Conservation (phyloP, 2,329 filamentous ascomycete species). For the Sphaerulina musiva region DNA sequence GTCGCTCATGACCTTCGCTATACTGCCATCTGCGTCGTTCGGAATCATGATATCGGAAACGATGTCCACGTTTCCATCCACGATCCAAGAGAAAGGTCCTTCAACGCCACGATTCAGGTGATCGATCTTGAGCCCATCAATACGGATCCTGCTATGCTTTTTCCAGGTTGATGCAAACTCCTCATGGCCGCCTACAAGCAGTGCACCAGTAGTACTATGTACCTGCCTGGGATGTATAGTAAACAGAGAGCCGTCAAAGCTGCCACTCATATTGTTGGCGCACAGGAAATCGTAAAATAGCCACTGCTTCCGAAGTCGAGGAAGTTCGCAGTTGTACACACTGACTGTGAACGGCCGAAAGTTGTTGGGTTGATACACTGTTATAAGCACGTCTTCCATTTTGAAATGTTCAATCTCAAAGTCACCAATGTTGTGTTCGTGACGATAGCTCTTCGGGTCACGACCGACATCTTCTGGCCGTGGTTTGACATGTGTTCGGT, state of each 20-base stretch:
- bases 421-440: constrained; percentile 82
- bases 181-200: constrained; percentile 51
- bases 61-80: constrained; percentile 94
- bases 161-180: constrained; percentile 75
- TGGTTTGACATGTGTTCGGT: constrained; percentile 72
- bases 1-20: constrained; percentile 91
- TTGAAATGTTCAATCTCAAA: constrained; percentile 98
- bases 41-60: constrained; percentile 94
- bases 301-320: constrained; percentile 89
- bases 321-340: constrained; percentile 92
- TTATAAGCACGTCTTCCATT: constrained; percentile 86
- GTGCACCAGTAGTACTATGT: constrained; percentile 66
- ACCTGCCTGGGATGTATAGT: constrained; percentile 92
- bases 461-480: constrained; percentile 55
- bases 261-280: constrained; percentile 92
- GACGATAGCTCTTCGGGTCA: constrained; percentile 80
- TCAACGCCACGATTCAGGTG: constrained; percentile 90
- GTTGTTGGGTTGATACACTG: constrained; percentile 78
- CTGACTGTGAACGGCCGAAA: constrained; percentile 95
- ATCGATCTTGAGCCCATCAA: constrained; percentile 90
- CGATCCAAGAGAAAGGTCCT: constrained; percentile 95
- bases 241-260: constrained; percentile 90
- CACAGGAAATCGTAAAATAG: constrained; percentile 96
- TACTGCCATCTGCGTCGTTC: constrained; percentile 75
- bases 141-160: constrained; percentile 85